These are phyloP conservation scores for Pisolithus albus DNA, from an alignment of 768 basidiomycete genomes.

Conservation along the genomic window DNA sequence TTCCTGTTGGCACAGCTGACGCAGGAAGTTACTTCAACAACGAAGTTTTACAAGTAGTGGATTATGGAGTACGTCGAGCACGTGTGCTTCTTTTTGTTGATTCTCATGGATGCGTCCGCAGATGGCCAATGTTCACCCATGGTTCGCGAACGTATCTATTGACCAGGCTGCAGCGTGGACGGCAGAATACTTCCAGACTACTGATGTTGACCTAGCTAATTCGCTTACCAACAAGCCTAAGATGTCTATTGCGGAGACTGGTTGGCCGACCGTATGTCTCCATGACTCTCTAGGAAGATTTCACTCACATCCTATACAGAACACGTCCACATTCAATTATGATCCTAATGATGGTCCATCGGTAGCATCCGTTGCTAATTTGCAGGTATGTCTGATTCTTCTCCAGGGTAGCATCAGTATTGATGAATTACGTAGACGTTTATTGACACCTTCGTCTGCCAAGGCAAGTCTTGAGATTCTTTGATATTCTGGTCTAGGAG, in stretches of 20 bases:
- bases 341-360: constrained; percentile 66
- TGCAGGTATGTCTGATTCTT: constrained; percentile 40
- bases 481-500: constrained; percentile 6
- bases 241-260: constrained; percentile 94
- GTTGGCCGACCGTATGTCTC: constrained; percentile 65
- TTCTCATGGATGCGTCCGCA: constrained; percentile 16
- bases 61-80: constrained; percentile 54
- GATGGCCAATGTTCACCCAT: constrained; percentile 90
- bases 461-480: constrained; percentile 13
- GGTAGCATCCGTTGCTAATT: constrained; percentile 48
- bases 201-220: constrained; percentile 53
- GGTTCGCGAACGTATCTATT: constrained; percentile 81
- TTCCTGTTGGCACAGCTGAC: constrained; percentile 76
- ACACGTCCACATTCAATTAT: constrained; percentile 48
- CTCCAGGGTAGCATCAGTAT: neutral
- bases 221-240: constrained; percentile 61
- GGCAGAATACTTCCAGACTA: constrained; percentile 61
- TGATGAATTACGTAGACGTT: constrained; percentile 48
- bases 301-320: constrained; percentile 26
- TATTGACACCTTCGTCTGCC: constrained; percentile 80
- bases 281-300: neutral
- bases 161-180: constrained; percentile 77
- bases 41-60: constrained; percentile 51
- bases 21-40: constrained; percentile 83
- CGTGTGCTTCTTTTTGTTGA: constrained; percentile 2